Conservation (phyloP, 164 flowering plant species). For the Hamamelis virginiana region DNA sequence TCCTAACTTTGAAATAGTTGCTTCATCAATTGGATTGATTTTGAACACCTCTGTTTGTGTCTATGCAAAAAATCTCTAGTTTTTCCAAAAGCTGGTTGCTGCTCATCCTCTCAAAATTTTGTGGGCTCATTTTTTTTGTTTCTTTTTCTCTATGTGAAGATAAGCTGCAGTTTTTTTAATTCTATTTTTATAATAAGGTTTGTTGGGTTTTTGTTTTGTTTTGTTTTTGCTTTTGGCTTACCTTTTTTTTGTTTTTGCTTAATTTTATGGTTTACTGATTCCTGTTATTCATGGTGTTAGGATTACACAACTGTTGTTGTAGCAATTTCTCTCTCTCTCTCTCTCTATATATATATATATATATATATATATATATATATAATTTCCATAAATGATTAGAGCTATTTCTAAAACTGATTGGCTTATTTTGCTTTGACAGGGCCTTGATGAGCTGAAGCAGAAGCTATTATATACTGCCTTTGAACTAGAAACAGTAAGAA, state of each 20-base stretch:
- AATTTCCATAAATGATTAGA: no score
- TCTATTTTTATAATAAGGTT: not conserved
- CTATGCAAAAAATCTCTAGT: not conserved
- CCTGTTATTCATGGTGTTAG: not conserved
- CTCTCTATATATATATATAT: no score
- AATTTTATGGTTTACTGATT: not conserved
- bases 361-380: not conserved
- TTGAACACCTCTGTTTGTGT: slow-evolving; percentile 1
- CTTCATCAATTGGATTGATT: slow-evolving; percentile 5
- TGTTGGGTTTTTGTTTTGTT: not conserved
- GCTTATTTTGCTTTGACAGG: slow-evolving; percentile 32
- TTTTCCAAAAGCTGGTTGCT: not conserved
- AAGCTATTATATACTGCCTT: slow-evolving; percentile 40
- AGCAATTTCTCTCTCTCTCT: no score
- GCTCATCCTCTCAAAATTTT: not conserved
- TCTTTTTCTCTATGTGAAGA: not conserved
- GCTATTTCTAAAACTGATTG: not conserved
- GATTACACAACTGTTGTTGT: not conserved
- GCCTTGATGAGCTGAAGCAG: slow-evolving; percentile 47
- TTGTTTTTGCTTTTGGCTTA: not conserved
- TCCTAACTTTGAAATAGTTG: slow-evolving; percentile 18
- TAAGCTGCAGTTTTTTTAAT: not conserved
- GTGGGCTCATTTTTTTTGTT: not conserved
- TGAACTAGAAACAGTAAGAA: slow-evolving; percentile 53
- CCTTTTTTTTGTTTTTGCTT: not conserved